phyloP scores from a whole-genome alignment of 495 filamentous ascomycete genomes.

The Margaritispora aquatica region DNA sequence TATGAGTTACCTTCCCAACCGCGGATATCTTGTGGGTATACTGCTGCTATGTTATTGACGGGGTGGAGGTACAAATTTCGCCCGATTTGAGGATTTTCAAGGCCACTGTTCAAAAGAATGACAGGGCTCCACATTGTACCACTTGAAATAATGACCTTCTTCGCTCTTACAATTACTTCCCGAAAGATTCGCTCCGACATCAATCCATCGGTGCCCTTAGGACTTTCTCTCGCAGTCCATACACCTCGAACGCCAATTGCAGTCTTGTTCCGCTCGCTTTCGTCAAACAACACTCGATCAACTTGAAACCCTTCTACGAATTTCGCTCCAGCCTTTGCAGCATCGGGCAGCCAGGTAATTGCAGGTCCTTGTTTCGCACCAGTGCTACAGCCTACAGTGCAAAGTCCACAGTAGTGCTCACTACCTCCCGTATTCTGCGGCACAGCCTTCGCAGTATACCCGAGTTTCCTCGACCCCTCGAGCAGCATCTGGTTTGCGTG shows the following conservation, averaged over 20 bases:
- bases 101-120: conserved; percentile 65
- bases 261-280: conserved; percentile 43
- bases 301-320: conserved; percentile 77
- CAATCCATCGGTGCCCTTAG: conserved; percentile 46
- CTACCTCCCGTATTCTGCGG: conserved; percentile 74
- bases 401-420: conserved; percentile 74
- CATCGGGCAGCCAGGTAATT: conserved; percentile 72
- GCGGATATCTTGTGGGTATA: conserved; percentile 58
- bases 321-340: conserved; percentile 61
- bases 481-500: conserved; percentile 59
- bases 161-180: conserved; percentile 66
- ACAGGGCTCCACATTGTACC: conserved; percentile 73
- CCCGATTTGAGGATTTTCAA: conserved; percentile 75
- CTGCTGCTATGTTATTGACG: conserved; percentile 49
- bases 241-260: conserved; percentile 63
- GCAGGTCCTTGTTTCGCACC: conserved; percentile 73
- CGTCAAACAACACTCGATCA: conserved; percentile 60
- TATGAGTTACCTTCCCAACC: conserved; percentile 67
- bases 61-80: conserved; percentile 80
- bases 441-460: conserved; percentile 61
- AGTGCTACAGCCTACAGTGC: conserved; percentile 66
- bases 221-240: conserved; percentile 66
- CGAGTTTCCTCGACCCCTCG: conserved; percentile 70
- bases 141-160: conserved; percentile 71
- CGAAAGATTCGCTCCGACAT: conserved; percentile 39